phyloP scores from a whole-genome alignment of 2,329 filamentous ascomycete species.

The Exophiala aquamarina region DNA sequence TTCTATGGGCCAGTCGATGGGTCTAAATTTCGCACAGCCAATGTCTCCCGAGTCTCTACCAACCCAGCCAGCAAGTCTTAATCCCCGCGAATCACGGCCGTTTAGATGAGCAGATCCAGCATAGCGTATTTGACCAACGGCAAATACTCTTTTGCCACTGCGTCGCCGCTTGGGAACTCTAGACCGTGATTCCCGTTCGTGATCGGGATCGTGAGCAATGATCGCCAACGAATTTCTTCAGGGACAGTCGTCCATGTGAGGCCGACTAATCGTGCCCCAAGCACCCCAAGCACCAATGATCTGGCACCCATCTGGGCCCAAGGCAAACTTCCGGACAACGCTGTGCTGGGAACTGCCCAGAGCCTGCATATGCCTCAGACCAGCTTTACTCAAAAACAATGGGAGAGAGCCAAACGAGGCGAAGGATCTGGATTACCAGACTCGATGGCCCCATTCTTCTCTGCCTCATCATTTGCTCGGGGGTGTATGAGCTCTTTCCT shows the following conservation, averaged over 20 bases:
- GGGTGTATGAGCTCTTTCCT: constrained; percentile 3
- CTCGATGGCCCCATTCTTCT: constrained; percentile 5
- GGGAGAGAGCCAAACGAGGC: constrained; percentile 1
- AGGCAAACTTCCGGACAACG: background rate
- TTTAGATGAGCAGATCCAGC: no score
- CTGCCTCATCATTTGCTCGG: constrained; percentile 12
- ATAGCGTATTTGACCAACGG: no score
- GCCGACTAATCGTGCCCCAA: no score
- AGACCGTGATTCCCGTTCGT: no score
- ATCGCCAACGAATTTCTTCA: constrained; percentile 7
- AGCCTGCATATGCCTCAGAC: constrained; percentile 12
- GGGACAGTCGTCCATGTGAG: no score
- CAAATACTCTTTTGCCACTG: no score
- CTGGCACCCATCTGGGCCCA: no score
- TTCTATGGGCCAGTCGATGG: constrained; percentile 15
- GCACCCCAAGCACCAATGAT: no score
- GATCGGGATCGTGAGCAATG: constrained; percentile 10
- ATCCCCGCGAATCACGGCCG: constrained; percentile 17
- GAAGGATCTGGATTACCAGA: constrained; percentile 11
- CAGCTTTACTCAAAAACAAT: background rate
- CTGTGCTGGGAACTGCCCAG: constrained; percentile 15
- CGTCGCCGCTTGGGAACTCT: no score
- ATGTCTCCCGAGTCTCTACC: constrained; percentile 9
- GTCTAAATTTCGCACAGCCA: constrained; percentile 18
- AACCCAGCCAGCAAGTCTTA: constrained; percentile 12